Conservation (phyloP, 1,284 basidiomycete species). For the Heterobasidion occidentale region DNA sequence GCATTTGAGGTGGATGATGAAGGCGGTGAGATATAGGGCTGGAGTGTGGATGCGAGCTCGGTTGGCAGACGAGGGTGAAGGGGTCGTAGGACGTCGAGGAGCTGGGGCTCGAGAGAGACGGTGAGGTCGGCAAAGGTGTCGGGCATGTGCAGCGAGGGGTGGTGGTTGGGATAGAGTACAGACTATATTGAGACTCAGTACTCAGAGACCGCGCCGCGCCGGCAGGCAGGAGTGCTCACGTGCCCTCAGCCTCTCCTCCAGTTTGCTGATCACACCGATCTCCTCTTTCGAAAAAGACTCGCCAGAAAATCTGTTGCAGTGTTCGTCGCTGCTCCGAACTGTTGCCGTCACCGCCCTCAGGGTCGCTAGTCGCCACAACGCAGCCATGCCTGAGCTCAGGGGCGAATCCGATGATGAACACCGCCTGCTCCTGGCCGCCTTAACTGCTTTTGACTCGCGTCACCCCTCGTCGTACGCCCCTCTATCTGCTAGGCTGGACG, state of each 20-base stretch:
- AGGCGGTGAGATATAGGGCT: conserved; percentile 27
- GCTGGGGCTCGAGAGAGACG: conserved; percentile 62
- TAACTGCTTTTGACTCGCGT: background rate
- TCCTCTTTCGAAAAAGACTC: too few relatives aligned
- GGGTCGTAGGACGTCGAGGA: conserved; percentile 38
- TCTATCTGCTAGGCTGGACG: background rate
- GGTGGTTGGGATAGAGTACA: background rate
- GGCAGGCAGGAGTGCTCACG: too few relatives aligned
- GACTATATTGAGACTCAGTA: background rate
- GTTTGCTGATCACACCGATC: too few relatives aligned
- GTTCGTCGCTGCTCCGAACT: too few relatives aligned
- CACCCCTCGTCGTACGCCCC: background rate
- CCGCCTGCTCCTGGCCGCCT: conserved; percentile 1
- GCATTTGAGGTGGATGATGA: conserved; percentile 1
- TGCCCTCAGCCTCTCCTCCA: too few relatives aligned
- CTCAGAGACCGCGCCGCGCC: background rate
- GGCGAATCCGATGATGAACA: background rate
- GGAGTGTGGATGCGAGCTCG: conserved; percentile 38
- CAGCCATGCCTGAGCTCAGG: background rate
- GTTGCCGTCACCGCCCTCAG: too few relatives aligned
- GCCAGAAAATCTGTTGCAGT: too few relatives aligned
- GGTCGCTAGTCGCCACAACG: background rate
- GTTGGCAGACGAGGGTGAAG: conserved; percentile 33
- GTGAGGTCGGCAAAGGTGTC: conserved; percentile 27
- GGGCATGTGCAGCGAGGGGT: conserved; percentile 6